Evolutionary conservation across 352 stramenopile species (phyloP), one percentile per base, ranked within the genome.

Genomic region (Globisporangium viniferum): DNA sequence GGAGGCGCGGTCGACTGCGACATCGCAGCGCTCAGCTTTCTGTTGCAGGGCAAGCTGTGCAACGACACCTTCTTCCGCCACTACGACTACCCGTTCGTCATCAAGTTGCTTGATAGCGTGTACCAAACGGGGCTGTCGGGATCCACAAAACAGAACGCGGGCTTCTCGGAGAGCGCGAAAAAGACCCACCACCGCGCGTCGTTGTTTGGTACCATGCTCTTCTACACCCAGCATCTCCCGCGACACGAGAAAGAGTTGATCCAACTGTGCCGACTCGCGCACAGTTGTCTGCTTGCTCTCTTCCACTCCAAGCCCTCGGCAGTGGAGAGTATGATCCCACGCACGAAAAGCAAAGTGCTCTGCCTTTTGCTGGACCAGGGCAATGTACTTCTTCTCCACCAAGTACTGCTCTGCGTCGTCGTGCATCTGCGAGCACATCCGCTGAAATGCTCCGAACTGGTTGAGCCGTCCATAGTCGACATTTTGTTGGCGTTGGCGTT

Each of bases 211-310:
- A 41, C 59, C 1, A 27, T 33, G 51, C 44, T 71, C 4, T 61
- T 63, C 46, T 71, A 71, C 31, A 36, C 18, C 0, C 33, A 57
- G 1, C 20, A 5, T 1, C 51, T 71, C 6, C 10, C 59, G 0
- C 49, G 54, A 7, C 59, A 44, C 0, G 59, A 67, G 2, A 71
- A 64, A 31, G 66, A 67, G n/a, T 24, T 71, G 51, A 57, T 64
- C 5, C 66, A 71, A 55, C 51, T 71, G 27, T 71, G 66, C 27
- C 61, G 59, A 36, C 66, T 71, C n/a, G 66, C 66, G 1, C 59
- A 71, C 44, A 54, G 51, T 18, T 71, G 66, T 41, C 66, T 71
- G 5, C 14, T 44, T 3, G 59, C 49, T 22, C 59, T 67, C 15
- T 31, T 22, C 35, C 61, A 39, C 15, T 66, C 59, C n/a, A 67